Base-by-base conservation (phyloP, 1,284 basidiomycete genomes). In the Cerrena zonata region DNA sequence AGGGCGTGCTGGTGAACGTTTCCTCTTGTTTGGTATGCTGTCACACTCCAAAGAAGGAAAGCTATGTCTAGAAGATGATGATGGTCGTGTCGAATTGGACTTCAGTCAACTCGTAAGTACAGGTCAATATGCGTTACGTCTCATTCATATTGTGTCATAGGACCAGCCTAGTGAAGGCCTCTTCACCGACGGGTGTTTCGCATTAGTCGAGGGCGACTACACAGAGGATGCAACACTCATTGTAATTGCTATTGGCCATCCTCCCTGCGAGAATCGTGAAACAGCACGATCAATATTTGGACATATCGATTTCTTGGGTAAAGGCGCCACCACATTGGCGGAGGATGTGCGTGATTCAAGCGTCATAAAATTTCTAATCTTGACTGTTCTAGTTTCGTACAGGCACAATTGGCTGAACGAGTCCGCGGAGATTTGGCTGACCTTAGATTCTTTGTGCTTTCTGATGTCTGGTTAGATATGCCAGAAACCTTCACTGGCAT, bases 181-280 rank as follows among this genome's bases (percentile, higher is more conserved):
- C 13, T 99, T 98, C 63, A 97, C 94, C 0, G 94, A 99, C 67
- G 96, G 96, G 0, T 92, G 88, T 53, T 89, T 97, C 68, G 91
- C 94, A 1, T 78, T 99, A 7, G 84, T 98, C 0, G 96, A 99
- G 69, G 96, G 96, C 27, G 91, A 94, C 62, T 99, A 98, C 65
- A 97, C 91, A 0, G 84, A 93, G 53, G 91, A 98, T 25, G 90
- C 89, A 46, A 89, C 80, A 1, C 76, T 99, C 49, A 78, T 87
- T 53, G 93, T 97, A 5, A 82, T 93, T 56, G 96, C 94, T 5
- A 89, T 99, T 57, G 95, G 96, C 1, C 95, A 99, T 68, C 96
- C 96, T 1, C 96, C 96, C 21, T 94, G 92, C 62, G 94, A 98
- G 68, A 80, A 85, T 61, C 76, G 94, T 47, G 83, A 86, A 53